Evolutionary conservation across 1,284 basidiomycete species (phyloP).

Genomic region (Malassezia nana): DNA sequence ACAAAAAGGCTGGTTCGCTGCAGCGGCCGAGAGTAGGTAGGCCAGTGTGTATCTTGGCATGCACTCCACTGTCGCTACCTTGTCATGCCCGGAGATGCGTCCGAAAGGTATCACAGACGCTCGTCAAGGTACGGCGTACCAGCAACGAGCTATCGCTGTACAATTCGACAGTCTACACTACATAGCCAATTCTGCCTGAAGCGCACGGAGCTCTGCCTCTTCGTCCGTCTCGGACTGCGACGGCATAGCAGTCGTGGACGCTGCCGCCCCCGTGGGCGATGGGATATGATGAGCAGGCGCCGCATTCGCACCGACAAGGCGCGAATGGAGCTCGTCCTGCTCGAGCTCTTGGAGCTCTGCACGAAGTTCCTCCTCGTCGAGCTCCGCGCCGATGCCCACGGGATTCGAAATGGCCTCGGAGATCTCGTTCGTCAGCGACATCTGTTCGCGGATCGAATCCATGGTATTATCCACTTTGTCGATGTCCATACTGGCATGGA

Average conservation of each 20-base stretch:
- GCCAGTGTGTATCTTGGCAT: too few relatives aligned
- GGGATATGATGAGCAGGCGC: conserved; percentile 70
- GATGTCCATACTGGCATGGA: conserved; percentile 79
- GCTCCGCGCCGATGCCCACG: conserved; percentile 57
- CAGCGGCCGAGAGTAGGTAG: too few relatives aligned
- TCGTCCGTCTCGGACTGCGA: conserved; percentile 52
- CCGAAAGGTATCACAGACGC: too few relatives aligned
- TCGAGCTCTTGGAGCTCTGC: conserved; percentile 80
- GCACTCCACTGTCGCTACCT: too few relatives aligned
- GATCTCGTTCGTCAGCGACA: conserved; percentile 88
- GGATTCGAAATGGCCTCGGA: conserved; percentile 85
- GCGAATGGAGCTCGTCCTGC: conserved; percentile 78
- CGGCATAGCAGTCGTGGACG: conserved; percentile 20
- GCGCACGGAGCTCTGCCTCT: conserved; percentile 77
- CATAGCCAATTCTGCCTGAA: conserved; percentile 65
- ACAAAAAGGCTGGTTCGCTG: too few relatives aligned
- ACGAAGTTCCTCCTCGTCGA: conserved; percentile 75
- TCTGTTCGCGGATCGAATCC: conserved; percentile 80
- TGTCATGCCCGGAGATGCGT: too few relatives aligned
- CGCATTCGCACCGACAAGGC: conserved; percentile 76
- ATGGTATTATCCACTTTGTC: conserved; percentile 88
- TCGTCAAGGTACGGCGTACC: too few relatives aligned
- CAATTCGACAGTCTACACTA: conserved; percentile 6
- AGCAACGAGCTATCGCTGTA: background rate
- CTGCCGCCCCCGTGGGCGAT: conserved; percentile 24